Evolutionary conservation across 768 basidiomycete species (phyloP).

Genomic region (Dentipellis sp.): DNA sequence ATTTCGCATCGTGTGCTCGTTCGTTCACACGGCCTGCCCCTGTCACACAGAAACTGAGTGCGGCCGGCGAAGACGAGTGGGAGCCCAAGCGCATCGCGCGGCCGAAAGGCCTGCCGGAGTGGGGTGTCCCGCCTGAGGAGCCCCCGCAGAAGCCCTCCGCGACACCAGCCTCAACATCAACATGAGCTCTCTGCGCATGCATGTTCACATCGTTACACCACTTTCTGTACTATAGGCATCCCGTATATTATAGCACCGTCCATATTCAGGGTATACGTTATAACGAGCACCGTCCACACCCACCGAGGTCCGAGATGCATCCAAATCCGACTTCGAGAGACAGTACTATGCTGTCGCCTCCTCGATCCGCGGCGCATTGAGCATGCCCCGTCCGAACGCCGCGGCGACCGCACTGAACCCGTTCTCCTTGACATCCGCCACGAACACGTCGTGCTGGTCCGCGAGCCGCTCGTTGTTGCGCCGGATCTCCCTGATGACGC

Average conservation of each 20-base stretch:
- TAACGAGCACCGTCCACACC: background rate
- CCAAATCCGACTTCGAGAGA: background rate
- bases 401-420: constrained; percentile 66
- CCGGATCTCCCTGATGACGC: constrained; percentile 83
- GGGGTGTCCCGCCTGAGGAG: constrained; percentile 77
- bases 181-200: no score
- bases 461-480: constrained; percentile 78
- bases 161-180: background rate
- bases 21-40: background rate
- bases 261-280: background rate
- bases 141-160: constrained; percentile 21
- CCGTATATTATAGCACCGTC: background rate
- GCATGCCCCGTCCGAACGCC: constrained; percentile 59
- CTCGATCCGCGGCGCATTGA: constrained; percentile 26
- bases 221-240: background rate
- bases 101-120: constrained; percentile 85
- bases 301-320: background rate
- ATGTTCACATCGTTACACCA: no score
- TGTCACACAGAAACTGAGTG: constrained; percentile 48
- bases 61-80: constrained; percentile 62
- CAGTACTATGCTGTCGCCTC: constrained; percentile 2
- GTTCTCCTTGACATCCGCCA: constrained; percentile 59
- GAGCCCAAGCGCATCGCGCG: constrained; percentile 79
- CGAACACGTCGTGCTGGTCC: constrained; percentile 73
- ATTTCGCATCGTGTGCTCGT: background rate